These are phyloP conservation scores for Microcos paniculata DNA, from an alignment of 345 rosid species.

Conservation along the genomic window DNA sequence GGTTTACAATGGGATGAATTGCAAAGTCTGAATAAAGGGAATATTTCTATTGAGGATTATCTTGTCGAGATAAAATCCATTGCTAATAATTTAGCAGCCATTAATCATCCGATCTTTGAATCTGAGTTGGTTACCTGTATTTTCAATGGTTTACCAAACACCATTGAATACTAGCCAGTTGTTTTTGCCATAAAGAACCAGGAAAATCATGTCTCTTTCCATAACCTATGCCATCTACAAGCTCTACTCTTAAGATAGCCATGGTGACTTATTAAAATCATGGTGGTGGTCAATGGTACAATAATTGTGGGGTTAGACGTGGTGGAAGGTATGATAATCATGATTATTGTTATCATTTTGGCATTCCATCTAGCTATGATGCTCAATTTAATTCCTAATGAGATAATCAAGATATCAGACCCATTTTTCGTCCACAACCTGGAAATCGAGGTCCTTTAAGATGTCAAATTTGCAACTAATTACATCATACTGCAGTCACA, in stretches of 20 bases:
- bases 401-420: too few relatives aligned
- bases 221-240: not conserved
- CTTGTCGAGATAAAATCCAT: not conserved
- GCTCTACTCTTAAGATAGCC: not conserved
- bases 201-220: not conserved
- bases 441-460: not conserved
- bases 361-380: too few relatives aligned
- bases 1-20: not conserved
- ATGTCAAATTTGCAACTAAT: not conserved
- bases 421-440: not conserved
- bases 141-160: not conserved
- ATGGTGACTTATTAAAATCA: not conserved
- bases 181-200: not conserved
- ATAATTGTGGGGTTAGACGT: not conserved
- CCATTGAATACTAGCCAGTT: not conserved
- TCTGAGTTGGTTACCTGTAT: not conserved
- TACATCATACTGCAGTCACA: not conserved
- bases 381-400: too few relatives aligned
- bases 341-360: not conserved
- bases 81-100: not conserved
- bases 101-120: not conserved
- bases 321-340: too few relatives aligned
- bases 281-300: not conserved
- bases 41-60: not conserved
- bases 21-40: not conserved